Evolutionary conservation across 2,329 filamentous ascomycete genomes (phyloP), one percentile per base, ranked within the genome.

Genomic region (Helminthosporium solani): DNA sequence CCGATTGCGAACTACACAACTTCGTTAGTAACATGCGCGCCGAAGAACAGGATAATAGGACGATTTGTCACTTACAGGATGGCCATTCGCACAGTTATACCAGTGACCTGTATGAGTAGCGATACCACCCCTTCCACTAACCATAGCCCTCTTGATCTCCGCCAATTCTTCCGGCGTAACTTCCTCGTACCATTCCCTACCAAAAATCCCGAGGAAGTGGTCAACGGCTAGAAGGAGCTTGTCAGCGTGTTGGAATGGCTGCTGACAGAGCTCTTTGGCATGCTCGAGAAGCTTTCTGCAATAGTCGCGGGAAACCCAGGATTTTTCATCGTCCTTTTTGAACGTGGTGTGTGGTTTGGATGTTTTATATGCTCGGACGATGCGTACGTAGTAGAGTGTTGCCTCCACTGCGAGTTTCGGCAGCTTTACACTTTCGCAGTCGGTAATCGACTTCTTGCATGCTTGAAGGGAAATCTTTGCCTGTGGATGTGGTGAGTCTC

Each of bases 51-150:
- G n/a, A n/a, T n/a, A n/a, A n/a, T n/a, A n/a, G n/a, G n/a, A n/a
- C n/a, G n/a, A n/a, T n/a, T n/a, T n/a, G 5, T 9, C 12, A 40
- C 58, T 47, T 61, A 72, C 70, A 2, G 79, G 77, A 58, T 85
- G 80, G 2, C 76, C 75, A 46, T 82, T 81, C 19, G 52, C 63
- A 50, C 81, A 85, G 0, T 67, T 73, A 61, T 85, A 86, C 83
- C 82, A 86, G 52, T 84, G 80, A 0, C 83, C 83, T 0, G 70
- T 69, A 36, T 74, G 67, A 0, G 68, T 72, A 0, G 64, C 60
- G 15, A 75, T 73, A 0, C 73, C 74, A 1, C 47, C 28, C 0
- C 60, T 51, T 7, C 77, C 77, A 1, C 53, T 67, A 3, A 74
- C 65, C 76, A 80, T 80, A 1, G 76, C 76, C 1, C 52, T 42